Evolutionary conservation across 768 basidiomycete species (phyloP), one percentile per base, ranked within the genome.

Genomic region (Dendrothele bispora): DNA sequence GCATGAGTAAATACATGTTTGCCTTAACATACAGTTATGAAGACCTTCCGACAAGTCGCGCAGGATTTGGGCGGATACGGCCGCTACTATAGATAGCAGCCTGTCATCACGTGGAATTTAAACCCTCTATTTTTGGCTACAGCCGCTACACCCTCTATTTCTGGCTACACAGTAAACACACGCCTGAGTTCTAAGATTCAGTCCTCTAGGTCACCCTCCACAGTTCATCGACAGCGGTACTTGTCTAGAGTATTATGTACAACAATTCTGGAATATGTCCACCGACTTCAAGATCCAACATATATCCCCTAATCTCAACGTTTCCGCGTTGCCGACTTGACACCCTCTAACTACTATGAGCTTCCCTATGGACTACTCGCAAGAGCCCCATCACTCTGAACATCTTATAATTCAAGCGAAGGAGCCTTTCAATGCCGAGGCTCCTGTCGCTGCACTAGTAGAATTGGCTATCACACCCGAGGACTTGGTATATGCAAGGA

Each of bases 381-480:
- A 56, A 42, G 80, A 84, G 67, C 79, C 77, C 7, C 49, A 61
- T 0, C 80, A 77, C 55, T 81, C 79, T 20, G 53, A 72, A 11
- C 62, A 70, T 8, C 71, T 83, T 24, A 53, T 67, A 39, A 61
- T 81, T 8, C 74, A 77, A 52, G 71, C 56, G 12, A 56, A 68
- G 5, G 56, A 74, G 7, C 87, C 86, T 2, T 82, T 80, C 68
- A 89, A 89, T 58, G 86, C 86, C 14, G 87, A 91, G 53, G 82
- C 87, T 1, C 65, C 71, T 2, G 73, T 74, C 5, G 61, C 72
- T 29, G 72, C 75, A 15, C 72, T 89, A 11, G 74, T 81, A 17
- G 77, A 83, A 54, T 82, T 82, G 11, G 36, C 32, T 44, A 28
- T 79, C 48, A 88, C 87, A 0, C 86, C 86, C 1, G 74, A 78